Base-by-base conservation (phyloP, 371 early-diverging fungal species). In the Mucor indicus region DNA sequence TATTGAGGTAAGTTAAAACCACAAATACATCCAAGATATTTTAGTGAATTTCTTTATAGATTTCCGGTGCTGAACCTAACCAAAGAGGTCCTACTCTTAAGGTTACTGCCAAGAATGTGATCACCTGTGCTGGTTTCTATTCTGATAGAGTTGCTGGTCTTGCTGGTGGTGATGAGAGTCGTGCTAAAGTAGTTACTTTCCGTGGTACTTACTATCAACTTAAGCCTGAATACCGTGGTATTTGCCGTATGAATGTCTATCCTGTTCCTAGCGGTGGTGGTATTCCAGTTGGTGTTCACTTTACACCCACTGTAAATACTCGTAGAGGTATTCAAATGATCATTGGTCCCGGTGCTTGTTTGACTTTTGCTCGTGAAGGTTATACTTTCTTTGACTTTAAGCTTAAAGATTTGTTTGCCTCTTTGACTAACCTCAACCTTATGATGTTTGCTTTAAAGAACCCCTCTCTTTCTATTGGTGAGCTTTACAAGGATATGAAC, bases 81-180 rank as follows among this genome's bases (percentile, higher is more conserved):
- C 66, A 64, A 40, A 60, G 52, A 19, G 75, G 71, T 2, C 75
- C 75, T 9, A 46, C 50, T 4, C 42, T 70, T 6, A 50, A 68
- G 25, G 69, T 75, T 0, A 44, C 50, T 4, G 71, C 71, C 11
- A 50, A 55, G 19, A 68, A 68, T 43, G 66, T 75, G 1, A 75
- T 75, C 38, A 75, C 75, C 5, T 75, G 75, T 48, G 75, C 64
- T 38, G 75, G 75, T 13, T 70, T 75, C 27, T 70, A 70, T 44
- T 56, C 75, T 5, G 75, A 75, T 45, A 47, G 71, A 38, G 55
- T 75, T 21, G 63, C 75, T 5, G 62, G 58, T 15, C 47, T 64
- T 39, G 58, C 71, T 11, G 75, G 75, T 12, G 75, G 75, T 24
- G 60, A 71, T 30, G 21, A 59, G n/a, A 44, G 48, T 9, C 48